phyloP scores from a whole-genome alignment of 2,329 filamentous ascomycete species.

The Fusarium armeniacum region DNA sequence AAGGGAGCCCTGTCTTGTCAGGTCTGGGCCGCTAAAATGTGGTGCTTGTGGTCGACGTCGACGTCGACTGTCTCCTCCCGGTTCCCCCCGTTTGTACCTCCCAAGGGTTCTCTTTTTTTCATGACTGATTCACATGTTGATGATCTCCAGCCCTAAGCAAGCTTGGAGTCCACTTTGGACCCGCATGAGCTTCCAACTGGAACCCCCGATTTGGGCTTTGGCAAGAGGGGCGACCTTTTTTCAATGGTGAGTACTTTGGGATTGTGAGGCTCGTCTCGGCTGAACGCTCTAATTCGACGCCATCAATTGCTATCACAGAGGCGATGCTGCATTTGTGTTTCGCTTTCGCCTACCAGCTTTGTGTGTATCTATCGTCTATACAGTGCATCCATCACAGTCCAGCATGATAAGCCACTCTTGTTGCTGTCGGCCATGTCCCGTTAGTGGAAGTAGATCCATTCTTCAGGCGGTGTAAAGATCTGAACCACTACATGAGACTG shows the following conservation, averaged over 20 bases:
- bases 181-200: slow-evolving; percentile 43
- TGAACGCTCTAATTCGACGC: slow-evolving; percentile 22
- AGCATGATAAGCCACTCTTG: slow-evolving; percentile 6
- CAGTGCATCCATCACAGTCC: background rate
- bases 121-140: slow-evolving; percentile 49
- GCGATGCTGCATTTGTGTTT: slow-evolving; percentile 6
- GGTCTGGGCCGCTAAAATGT: slow-evolving; percentile 23
- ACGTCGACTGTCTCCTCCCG: slow-evolving; percentile 32
- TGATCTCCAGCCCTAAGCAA: slow-evolving; percentile 49
- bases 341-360: slow-evolving; percentile 4
- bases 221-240: slow-evolving; percentile 19
- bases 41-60: slow-evolving; percentile 36
- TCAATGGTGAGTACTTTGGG: background rate
- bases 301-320: slow-evolving; percentile 3
- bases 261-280: slow-evolving; percentile 18
- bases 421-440: slow-evolving; percentile 35
- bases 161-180: slow-evolving; percentile 39
- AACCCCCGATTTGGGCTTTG: slow-evolving; percentile 28
- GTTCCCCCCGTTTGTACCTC: slow-evolving; percentile 41
- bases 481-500: slow-evolving; percentile 8
- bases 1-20: slow-evolving; percentile 15
- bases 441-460: slow-evolving; percentile 39
- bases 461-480: slow-evolving; percentile 42
- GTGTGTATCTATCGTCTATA: background rate
- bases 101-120: slow-evolving; percentile 6